Evolutionary conservation across 495 filamentous ascomycete genomes (phyloP).

Genomic region (Penicillium cataractarum): DNA sequence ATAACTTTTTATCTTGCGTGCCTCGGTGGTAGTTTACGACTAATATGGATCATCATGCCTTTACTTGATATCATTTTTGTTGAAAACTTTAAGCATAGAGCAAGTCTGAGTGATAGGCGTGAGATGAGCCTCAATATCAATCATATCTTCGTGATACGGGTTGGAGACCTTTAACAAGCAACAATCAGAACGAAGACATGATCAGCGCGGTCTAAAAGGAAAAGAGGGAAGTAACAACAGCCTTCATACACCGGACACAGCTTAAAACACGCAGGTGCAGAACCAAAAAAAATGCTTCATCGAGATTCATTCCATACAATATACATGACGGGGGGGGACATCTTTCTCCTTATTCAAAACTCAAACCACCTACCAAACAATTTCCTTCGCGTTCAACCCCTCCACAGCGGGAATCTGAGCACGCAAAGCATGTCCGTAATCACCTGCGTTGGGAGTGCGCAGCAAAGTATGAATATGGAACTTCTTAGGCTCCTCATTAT

Average conservation of each 20-base stretch:
- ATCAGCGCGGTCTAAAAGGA: conserved; percentile 5
- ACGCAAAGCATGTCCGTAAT: conserved; percentile 67
- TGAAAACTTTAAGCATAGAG: neutral
- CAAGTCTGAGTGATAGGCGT: neutral
- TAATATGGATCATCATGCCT: conserved; percentile 11
- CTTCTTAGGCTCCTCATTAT: conserved; percentile 70
- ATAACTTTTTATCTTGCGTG: conserved; percentile 5
- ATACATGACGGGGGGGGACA: conserved; percentile 14
- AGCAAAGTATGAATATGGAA: conserved; percentile 77
- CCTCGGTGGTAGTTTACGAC: conserved; percentile 9
- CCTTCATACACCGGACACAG: too few relatives aligned
- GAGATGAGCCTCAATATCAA: neutral
- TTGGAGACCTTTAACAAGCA: conserved; percentile 15
- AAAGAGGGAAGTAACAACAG: neutral
- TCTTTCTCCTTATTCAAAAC: conserved; percentile 3
- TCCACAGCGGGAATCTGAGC: conserved; percentile 43
- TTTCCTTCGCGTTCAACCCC: conserved; percentile 45
- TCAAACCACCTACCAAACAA: conserved; percentile 39
- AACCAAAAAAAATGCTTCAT: conserved; percentile 19
- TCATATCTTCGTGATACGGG: conserved; percentile 24
- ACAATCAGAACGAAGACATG: conserved; percentile 10
- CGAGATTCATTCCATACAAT: conserved; percentile 26
- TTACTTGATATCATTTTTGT: neutral
- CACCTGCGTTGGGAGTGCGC: conserved; percentile 71
- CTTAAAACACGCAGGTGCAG: conserved; percentile 1